Percentiles rank a stretch among this genome's conserved stretches.
phyloP scores from a whole-genome alignment of 768 basidiomycete species.

The Boletellus ananiceps region DNA sequence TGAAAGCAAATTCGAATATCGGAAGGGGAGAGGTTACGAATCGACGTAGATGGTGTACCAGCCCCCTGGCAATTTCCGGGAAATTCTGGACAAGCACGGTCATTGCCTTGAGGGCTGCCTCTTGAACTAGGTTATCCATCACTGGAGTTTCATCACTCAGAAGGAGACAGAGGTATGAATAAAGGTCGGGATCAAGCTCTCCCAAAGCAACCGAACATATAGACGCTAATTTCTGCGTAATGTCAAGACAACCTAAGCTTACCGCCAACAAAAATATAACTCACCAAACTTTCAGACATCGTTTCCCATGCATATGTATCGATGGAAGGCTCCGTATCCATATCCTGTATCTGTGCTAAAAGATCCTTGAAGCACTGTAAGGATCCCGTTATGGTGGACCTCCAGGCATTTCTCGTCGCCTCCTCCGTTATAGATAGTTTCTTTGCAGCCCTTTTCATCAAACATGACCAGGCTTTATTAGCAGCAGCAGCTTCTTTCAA shows the following conservation, averaged over 20 bases:
- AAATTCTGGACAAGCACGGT: conserved; percentile 86
- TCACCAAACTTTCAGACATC: conserved; percentile 83
- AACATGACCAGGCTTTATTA: conserved; percentile 72
- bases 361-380: conserved; percentile 77
- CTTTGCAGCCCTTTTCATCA: conserved; percentile 51
- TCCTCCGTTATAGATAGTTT: conserved; percentile 36
- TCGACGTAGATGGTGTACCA: conserved; percentile 76
- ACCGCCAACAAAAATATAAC: conserved; percentile 18
- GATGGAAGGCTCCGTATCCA: conserved; percentile 72
- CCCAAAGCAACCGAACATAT: conserved; percentile 71
- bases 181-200: conserved; percentile 64
- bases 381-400: conserved; percentile 51
- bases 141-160: conserved; percentile 80
- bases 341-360: conserved; percentile 72
- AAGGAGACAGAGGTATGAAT: conserved; percentile 64
- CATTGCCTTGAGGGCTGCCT: conserved; percentile 83
- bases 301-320: conserved; percentile 94
- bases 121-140: conserved; percentile 79
- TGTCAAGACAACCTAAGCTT: background rate
- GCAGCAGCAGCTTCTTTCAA: conserved; percentile 74
- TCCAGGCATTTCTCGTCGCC: conserved; percentile 38
- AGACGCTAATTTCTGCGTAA: conserved; percentile 72
- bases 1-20: conserved; percentile 84
- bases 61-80: conserved; percentile 66
- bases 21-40: conserved; percentile 86